Percentiles rank a stretch among this genome's conserved stretches.
phyloP scores from a whole-genome alignment of 805 yeast genomes.

The Teunomyces atbi region DNA sequence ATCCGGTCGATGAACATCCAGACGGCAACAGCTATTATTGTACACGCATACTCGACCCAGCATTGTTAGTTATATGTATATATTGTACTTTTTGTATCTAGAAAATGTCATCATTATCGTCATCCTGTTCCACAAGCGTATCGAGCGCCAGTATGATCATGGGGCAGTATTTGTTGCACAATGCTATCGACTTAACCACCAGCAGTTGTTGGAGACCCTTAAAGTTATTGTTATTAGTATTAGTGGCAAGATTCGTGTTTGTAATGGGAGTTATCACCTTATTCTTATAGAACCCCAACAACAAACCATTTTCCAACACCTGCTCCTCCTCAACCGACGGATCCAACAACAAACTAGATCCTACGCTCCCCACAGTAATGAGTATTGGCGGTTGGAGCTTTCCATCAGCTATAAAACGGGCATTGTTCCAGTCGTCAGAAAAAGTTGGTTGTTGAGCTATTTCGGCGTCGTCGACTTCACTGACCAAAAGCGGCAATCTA shows the following conservation, averaged over 20 bases:
- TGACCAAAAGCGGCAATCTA: conserved; percentile 65
- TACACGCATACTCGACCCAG: conserved; percentile 80
- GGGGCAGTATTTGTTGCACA: conserved; percentile 62
- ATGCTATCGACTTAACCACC: conserved; percentile 52
- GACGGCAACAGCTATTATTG: conserved; percentile 93
- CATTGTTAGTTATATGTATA: conserved; percentile 41
- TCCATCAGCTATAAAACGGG: conserved; percentile 44
- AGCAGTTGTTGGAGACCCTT: conserved; percentile 54
- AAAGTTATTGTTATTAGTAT: conserved; percentile 42
- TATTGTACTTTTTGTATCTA: conserved; percentile 7
- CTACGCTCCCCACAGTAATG: conserved; percentile 74
- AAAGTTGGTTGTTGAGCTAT: conserved; percentile 89
- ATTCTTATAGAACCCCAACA: conserved; percentile 70
- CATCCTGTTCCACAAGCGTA: conserved; percentile 39
- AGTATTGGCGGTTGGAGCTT: conserved; percentile 69
- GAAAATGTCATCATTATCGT: conserved; percentile 30
- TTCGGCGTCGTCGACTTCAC: conserved; percentile 63
- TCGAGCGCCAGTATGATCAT: conserved; percentile 61
- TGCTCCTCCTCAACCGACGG: conserved; percentile 89
- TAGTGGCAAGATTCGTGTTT: conserved; percentile 60
- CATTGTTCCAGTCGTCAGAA: conserved; percentile 79
- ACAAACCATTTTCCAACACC: conserved; percentile 80
- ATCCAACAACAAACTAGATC: conserved; percentile 67
- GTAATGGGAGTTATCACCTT: conserved; percentile 70
- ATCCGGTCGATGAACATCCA: conserved; percentile 95